Conservation (phyloP, 305 asterid species). For the Coffea humblotiana region DNA sequence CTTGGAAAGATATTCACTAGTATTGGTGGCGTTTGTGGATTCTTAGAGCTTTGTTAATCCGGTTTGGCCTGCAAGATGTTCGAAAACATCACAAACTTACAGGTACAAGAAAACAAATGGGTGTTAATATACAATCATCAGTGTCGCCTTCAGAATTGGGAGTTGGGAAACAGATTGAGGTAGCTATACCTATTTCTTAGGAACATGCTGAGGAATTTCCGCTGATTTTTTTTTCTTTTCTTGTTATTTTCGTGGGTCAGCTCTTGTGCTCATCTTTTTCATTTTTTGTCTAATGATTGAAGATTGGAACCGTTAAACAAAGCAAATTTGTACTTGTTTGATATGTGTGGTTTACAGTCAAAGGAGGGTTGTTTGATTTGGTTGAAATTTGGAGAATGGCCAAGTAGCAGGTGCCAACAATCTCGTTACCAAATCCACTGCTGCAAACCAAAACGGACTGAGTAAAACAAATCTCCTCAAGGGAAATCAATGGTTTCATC, state of each 20-base stretch:
- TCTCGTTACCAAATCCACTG: conserved; percentile 7
- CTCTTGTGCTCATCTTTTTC: not conserved
- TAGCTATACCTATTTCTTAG: not conserved
- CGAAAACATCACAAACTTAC: not conserved
- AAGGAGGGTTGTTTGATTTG: not conserved
- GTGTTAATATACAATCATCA: not conserved
- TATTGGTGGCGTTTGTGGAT: not conserved
- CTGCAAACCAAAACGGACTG: not conserved
- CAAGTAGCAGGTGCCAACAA: conserved; percentile 1
- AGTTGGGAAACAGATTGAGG: not conserved
- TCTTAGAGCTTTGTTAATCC: not conserved
- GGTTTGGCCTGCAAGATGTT: conserved; percentile 14
- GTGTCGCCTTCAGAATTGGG: conserved; percentile 7
- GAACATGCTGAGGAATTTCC: conserved; percentile 1
- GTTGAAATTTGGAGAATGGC: conserved; percentile 16
- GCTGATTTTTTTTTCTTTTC: not conserved
- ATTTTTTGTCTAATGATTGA: not conserved
- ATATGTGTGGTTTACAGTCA: not conserved
- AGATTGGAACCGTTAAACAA: not conserved
- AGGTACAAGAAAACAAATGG: not conserved
- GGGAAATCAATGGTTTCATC: no score
- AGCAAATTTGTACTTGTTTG: not conserved
- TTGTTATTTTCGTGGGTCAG: not conserved
- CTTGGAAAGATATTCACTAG: not conserved
- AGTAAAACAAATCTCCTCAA: not conserved